Percentiles rank a stretch among this genome's conserved stretches.
Conservation (phyloP, 305 asterid species). For the Fraxinus greggii region DNA sequence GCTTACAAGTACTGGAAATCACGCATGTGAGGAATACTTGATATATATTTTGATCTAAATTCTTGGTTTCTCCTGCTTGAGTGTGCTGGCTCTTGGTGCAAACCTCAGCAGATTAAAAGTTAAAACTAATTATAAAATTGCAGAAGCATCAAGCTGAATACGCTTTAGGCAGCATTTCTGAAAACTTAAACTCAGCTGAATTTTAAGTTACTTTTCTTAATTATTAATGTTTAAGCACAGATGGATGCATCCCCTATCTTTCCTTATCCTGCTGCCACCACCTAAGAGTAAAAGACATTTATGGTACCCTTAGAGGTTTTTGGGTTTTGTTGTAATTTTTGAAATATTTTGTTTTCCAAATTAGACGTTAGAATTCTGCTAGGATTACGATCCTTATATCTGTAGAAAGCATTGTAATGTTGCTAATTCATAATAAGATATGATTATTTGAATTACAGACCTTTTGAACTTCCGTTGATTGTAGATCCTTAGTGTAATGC, state of each 20-base stretch:
- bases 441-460: background rate
- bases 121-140: background rate
- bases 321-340: background rate
- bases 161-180: background rate
- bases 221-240: background rate
- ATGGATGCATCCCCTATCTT: background rate
- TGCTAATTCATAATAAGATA: background rate
- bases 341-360: background rate
- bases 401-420: background rate
- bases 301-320: background rate
- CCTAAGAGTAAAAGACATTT: background rate
- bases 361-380: background rate
- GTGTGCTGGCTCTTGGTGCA: background rate
- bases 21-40: background rate
- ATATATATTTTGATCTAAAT: background rate
- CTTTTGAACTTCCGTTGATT: background rate
- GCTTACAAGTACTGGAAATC: background rate
- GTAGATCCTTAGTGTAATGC: background rate
- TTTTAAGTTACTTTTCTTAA: background rate
- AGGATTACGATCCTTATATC: background rate
- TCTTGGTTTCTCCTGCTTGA: background rate
- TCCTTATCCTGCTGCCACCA: background rate
- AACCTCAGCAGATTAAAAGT: background rate
- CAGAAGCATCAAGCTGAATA: background rate
- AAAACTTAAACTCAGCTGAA: background rate